Conservation (phyloP, 1,139 yeast species). For the Candida anutae region DNA sequence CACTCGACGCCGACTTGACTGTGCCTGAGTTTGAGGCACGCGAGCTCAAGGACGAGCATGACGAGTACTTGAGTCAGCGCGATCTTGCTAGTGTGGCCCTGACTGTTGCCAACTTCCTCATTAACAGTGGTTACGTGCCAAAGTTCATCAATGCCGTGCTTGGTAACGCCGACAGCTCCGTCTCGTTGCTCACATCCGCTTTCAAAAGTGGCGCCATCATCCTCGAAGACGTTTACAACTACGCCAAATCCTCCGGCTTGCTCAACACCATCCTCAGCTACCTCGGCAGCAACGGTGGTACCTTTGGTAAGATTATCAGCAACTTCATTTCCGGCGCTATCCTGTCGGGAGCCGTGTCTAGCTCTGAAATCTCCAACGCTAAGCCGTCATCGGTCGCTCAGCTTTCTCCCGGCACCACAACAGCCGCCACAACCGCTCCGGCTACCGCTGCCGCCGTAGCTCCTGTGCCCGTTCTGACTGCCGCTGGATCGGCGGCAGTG, state of each 20-base stretch:
- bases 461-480: constrained; percentile 3
- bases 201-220: constrained; percentile 27
- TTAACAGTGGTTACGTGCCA: constrained; percentile 29
- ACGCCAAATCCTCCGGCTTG: constrained; percentile 35
- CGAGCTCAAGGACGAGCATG: constrained; percentile 8
- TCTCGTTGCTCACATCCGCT: constrained; percentile 26
- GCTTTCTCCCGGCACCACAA: constrained; percentile 1
- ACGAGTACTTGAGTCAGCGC: constrained; percentile 28
- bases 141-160: constrained; percentile 25
- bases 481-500: constrained; percentile 6
- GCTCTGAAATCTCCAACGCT: constrained; percentile 7
- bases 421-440: constrained; percentile 3
- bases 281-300: constrained; percentile 24
- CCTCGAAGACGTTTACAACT: constrained; percentile 27
- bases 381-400: constrained; percentile 1
- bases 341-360: constrained; percentile 4
- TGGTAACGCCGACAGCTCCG: constrained; percentile 30
- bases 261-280: constrained; percentile 24
- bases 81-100: constrained; percentile 24
- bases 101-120: constrained; percentile 21
- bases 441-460: constrained; percentile 6
- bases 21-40: constrained; percentile 12
- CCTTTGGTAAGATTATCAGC: constrained; percentile 22
- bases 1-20: constrained; percentile 10
- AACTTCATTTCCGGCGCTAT: constrained; percentile 14